Conservation (phyloP, 352 stramenopile species). For the Phytopythium helicoides region DNA sequence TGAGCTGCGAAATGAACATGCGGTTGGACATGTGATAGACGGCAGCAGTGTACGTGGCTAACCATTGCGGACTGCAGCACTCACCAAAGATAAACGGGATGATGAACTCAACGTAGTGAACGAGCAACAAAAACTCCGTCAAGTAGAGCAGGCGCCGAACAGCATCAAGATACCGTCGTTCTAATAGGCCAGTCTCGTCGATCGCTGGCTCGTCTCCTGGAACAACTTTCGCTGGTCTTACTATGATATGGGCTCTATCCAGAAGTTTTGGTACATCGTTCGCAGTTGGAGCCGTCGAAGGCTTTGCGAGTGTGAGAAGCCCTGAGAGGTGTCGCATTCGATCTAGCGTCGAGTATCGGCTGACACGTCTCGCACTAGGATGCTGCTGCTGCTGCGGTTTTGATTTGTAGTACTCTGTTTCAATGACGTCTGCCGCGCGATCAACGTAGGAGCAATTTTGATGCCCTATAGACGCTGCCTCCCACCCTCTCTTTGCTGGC, state of each 20-base stretch:
- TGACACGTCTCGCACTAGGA: too few relatives aligned
- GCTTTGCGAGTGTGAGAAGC: background rate
- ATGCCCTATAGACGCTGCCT: background rate
- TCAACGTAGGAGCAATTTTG: background rate
- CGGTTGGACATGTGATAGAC: too few relatives aligned
- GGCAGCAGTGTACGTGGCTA: too few relatives aligned
- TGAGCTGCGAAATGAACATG: too few relatives aligned
- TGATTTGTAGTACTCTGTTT: background rate
- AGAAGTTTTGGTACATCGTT: background rate
- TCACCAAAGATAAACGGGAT: constrained; percentile 15
- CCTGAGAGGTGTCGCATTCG: background rate
- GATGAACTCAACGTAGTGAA: constrained; percentile 16
- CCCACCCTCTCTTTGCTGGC: background rate
- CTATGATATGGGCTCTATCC: background rate
- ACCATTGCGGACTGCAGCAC: too few relatives aligned
- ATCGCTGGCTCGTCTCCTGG: background rate
- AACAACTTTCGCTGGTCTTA: too few relatives aligned
- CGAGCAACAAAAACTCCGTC: constrained; percentile 9
- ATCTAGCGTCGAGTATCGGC: background rate
- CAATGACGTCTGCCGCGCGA: background rate
- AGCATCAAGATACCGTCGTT: constrained; percentile 1
- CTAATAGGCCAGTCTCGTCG: background rate
- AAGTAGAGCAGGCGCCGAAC: constrained; percentile 11
- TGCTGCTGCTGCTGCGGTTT: background rate
- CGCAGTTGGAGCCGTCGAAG: background rate